Conservation (phyloP, 257 asterid species). For the Jacaranda mimosifolia region DNA sequence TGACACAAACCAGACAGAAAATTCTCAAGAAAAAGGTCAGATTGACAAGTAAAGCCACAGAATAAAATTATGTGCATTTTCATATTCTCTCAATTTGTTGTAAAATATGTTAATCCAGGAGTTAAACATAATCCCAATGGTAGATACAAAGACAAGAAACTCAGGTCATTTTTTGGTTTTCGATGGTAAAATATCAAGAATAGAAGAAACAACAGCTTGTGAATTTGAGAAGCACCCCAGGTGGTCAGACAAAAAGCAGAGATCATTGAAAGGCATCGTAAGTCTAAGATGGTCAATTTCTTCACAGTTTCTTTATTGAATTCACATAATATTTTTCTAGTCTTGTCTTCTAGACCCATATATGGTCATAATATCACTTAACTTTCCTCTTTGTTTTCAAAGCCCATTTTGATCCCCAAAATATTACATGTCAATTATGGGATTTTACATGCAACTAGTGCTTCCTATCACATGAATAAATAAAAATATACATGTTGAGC, state of each 20-base stretch:
- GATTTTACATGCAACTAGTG: background rate
- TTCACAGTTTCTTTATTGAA: background rate
- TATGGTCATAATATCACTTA: background rate
- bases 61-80: background rate
- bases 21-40: background rate
- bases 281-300: slow-evolving; percentile 5
- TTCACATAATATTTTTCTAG: background rate
- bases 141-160: slow-evolving; percentile 12
- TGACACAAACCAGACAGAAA: slow-evolving; percentile 1
- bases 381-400: background rate
- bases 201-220: slow-evolving; percentile 14
- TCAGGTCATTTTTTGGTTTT: background rate
- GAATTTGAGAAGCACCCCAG: slow-evolving; percentile 10
- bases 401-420: background rate
- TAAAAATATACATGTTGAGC: too few relatives aligned
- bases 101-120: background rate
- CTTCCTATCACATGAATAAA: background rate
- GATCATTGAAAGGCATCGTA: background rate
- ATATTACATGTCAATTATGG: background rate
- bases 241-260: background rate
- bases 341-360: slow-evolving; percentile 2
- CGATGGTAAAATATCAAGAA: background rate
- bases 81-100: background rate
- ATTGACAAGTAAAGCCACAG: background rate
- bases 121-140: background rate